Base-by-base conservation (phyloP, 495 filamentous ascomycete species). In the Amorphotheca resinae region DNA sequence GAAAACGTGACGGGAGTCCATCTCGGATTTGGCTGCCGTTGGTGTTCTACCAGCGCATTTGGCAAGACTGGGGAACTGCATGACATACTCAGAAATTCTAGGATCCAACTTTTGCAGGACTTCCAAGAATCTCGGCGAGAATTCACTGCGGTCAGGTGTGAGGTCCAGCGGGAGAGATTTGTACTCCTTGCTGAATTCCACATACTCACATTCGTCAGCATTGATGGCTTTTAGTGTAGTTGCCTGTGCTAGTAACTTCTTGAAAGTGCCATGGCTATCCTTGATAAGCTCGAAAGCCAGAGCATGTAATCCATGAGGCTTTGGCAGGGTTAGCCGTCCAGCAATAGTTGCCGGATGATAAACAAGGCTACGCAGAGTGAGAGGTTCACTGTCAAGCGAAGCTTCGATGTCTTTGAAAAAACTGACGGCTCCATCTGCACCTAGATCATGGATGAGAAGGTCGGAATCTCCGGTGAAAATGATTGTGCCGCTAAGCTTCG, bases 391-490 rank as follows among this genome's bases (percentile, higher is more conserved):
- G 0, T 22, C 22, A 9, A 18, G 4, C 31, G 38, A 16, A n/a
- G 9, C 11, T 20, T 56, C 54, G 3, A 76, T 45, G 22, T 77
- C 74, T 38, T 66, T 58, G 17, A 86, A 61, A 50, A 82, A 75
- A 3, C 74, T 55, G 1, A 85, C 74, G 4, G 63, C 59, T 1
- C 80, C 76, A 15, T 65, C 31, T 0, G 49, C 20, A 1, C 79
- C 81, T 3, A 84, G 63, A 36, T 83, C 68, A 51, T 84, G 68
- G 0, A 84, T 64, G 16, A 86, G 62, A n/a, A 87, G 64, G 50
- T 88, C 83, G 0, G 83, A 87, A 51, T 88, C 83, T 18, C 67
- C 71, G 6, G 82, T 84, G 9, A 88, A 51, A 0, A 69, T 68
- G 26, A 46, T 31, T 4, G 55, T 55, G 2, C 69, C 73, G 35